These are phyloP conservation scores for Plasmodium falciparum DNA, from an alignment of 169 alveolate species.

Conservation along the genomic window DNA sequence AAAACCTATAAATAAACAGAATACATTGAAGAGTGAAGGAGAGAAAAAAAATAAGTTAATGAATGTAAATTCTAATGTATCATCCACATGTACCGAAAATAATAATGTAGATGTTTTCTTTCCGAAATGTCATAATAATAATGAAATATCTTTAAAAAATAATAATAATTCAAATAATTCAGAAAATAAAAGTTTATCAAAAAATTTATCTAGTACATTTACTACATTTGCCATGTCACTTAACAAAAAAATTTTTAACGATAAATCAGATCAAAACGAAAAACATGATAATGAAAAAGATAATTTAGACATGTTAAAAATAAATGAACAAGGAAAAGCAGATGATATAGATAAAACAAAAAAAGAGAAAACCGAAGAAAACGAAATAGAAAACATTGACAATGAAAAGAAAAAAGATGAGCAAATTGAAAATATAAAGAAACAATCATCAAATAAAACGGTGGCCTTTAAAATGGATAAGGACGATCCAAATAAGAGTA, in stretches of 20 bases:
- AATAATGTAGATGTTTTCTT: not conserved
- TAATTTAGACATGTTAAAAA: not conserved
- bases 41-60: not conserved
- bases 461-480: not conserved
- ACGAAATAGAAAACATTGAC: not conserved
- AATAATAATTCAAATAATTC: not conserved
- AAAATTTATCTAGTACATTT: not conserved
- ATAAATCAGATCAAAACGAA: not conserved
- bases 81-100: not conserved
- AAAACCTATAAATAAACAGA: slow-evolving; percentile 1
- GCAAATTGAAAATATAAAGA: not conserved
- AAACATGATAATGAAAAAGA: not conserved
- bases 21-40: not conserved
- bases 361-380: not conserved
- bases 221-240: not conserved
- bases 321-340: not conserved
- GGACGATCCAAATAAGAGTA: no score
- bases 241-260: not conserved
- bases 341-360: not conserved
- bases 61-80: not conserved
- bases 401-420: not conserved
- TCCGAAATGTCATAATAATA: not conserved
- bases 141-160: not conserved
- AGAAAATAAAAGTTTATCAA: not conserved
- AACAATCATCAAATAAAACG: not conserved